phyloP scores from a whole-genome alignment of 345 rosid genomes.

The Barbarea vulgaris region DNA sequence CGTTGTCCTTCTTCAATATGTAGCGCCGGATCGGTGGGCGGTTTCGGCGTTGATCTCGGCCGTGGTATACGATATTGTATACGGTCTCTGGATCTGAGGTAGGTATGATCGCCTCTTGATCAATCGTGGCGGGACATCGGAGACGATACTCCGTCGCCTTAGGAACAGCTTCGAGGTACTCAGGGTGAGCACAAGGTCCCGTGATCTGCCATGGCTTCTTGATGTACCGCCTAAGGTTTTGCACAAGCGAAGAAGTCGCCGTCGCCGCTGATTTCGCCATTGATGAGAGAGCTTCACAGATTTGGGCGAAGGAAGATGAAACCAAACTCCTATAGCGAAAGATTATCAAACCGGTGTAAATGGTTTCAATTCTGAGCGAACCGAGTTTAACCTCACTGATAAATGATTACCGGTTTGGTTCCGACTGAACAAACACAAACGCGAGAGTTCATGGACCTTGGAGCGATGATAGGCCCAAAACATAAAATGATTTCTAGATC shows the following conservation, averaged over 20 bases:
- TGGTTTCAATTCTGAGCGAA: background rate
- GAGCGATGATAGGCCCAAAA: background rate
- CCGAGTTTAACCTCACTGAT: background rate
- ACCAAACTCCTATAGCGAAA: background rate
- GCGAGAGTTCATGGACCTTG: background rate
- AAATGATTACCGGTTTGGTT: constrained; percentile 7
- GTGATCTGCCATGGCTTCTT: constrained; percentile 98
- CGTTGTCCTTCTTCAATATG: constrained; percentile 73
- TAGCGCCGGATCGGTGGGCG: constrained; percentile 77
- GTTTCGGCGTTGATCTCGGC: constrained; percentile 86
- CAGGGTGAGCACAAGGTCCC: constrained; percentile 91
- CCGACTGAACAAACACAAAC: background rate
- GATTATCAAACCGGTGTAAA: constrained; percentile 25
- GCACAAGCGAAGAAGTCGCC: constrained; percentile 55
- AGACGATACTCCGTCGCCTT: constrained; percentile 71
- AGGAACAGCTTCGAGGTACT: constrained; percentile 62
- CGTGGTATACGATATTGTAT: constrained; percentile 77
- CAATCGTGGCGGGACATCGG: constrained; percentile 72
- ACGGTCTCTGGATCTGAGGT: constrained; percentile 82
- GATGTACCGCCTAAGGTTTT: constrained; percentile 65
- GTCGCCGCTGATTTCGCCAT: constrained; percentile 69
- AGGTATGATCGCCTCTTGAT: constrained; percentile 62
- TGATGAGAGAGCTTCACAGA: constrained; percentile 36
- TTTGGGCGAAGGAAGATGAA: constrained; percentile 11
- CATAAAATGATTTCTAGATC: background rate